Evolutionary conservation across 495 filamentous ascomycete genomes (phyloP), one percentile per base, ranked within the genome.

Genomic region (Aspergillus avenaceus): DNA sequence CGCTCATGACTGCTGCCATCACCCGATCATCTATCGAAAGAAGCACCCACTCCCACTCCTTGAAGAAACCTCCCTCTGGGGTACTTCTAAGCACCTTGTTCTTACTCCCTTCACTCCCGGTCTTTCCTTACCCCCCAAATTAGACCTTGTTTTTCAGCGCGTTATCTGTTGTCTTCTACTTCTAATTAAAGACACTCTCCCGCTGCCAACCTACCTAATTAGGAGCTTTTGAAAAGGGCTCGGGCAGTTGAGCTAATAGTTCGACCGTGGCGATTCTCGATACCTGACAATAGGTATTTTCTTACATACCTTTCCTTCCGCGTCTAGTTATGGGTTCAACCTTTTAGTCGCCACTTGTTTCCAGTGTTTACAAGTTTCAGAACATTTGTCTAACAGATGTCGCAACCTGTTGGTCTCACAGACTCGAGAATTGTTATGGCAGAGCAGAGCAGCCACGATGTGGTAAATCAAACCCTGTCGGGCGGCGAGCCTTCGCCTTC

Each of bases 391-490:
- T 72, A 61, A 72, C 65, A 58, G 49, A 67, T 63, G 58, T 61
- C 62, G 61, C 63, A 56, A 59, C 54, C 42, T 42, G 47, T 53
- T 45, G 54, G 41, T 44, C 49, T 27, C 52, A 59, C 72, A 86
- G 83, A 73, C 65, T 70, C 79, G 68, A 73, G 75, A 67, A 76
- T 84, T 87, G 84, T 86, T 86, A 87, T 87, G 84, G 84, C 84
- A 86, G 84, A 87, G 83, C 81, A 82, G 79, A 80, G 67, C 66
- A 73, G 67, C 76, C 82, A 83, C 74, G 79, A 87, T 87, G 84
- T 87, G 84, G 84, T 86, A 85, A 79, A 84, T 76, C 73, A 84
- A 81, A 78, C 77, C 74, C 75, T 74, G 84, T 86, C 83, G 84
- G 80, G 82, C 77, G 81, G 84, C 81, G 81, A 81, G 64, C 62